Conservation (phyloP, 495 filamentous ascomycete species). For the Penicillium paradoxum region DNA sequence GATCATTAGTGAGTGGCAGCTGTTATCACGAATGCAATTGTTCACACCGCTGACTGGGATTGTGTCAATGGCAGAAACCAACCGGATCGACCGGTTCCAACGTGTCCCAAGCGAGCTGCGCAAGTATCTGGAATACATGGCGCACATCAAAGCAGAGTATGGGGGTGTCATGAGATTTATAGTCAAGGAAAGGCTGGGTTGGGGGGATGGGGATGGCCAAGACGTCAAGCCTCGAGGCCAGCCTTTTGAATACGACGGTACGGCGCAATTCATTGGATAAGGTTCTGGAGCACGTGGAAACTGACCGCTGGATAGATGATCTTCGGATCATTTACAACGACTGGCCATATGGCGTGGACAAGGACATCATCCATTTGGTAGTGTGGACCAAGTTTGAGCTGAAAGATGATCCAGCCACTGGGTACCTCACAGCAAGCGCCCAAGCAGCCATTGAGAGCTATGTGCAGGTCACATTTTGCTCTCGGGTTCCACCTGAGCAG, state of each 20-base stretch:
- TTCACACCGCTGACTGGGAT: background rate
- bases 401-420: slow-evolving; percentile 59
- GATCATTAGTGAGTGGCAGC: slow-evolving; percentile 46
- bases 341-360: slow-evolving; percentile 83
- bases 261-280: slow-evolving; percentile 4
- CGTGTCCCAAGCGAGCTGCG: slow-evolving; percentile 68
- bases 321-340: slow-evolving; percentile 77
- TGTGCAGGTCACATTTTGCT: slow-evolving; percentile 59
- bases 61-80: slow-evolving; percentile 37
- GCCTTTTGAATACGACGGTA: slow-evolving; percentile 50
- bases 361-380: slow-evolving; percentile 72
- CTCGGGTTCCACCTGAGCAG: slow-evolving; percentile 41
- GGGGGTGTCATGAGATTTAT: slow-evolving; percentile 74
- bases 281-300: background rate
- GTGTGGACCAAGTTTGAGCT: slow-evolving; percentile 89
- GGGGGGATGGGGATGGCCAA: slow-evolving; percentile 42
- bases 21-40: background rate
- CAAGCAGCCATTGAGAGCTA: slow-evolving; percentile 61
- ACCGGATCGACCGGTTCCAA: slow-evolving; percentile 69
- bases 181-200: slow-evolving; percentile 57
- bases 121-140: slow-evolving; percentile 63
- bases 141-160: slow-evolving; percentile 56
- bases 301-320: slow-evolving; percentile 48
- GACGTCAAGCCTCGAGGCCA: slow-evolving; percentile 41
- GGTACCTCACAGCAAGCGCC: slow-evolving; percentile 58